These are phyloP conservation scores for Botrytis squamosa DNA, from an alignment of 2,329 filamentous ascomycete species.

Conservation along the genomic window DNA sequence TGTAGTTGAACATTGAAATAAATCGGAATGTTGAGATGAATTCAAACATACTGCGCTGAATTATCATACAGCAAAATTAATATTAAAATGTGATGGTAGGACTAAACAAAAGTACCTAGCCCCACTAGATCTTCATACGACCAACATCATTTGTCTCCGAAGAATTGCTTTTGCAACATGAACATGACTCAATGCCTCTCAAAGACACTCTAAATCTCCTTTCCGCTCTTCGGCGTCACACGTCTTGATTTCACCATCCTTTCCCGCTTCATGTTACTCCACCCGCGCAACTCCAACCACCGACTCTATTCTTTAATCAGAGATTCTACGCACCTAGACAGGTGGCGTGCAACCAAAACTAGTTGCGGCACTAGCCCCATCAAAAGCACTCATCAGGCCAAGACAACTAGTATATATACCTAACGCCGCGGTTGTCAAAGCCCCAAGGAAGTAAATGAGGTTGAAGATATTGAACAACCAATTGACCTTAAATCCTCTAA, in stretches of 20 bases:
- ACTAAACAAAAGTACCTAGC: not conserved
- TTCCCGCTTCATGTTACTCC: not conserved
- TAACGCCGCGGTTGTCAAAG: slow-evolving; percentile 29
- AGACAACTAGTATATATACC: slow-evolving; percentile 30
- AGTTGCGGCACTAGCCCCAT: slow-evolving; percentile 3
- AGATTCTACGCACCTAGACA: not conserved
- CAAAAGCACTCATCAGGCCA: slow-evolving; percentile 16
- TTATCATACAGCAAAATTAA: not conserved
- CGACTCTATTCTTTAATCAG: not conserved
- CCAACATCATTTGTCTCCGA: not conserved
- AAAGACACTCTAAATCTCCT: not conserved
- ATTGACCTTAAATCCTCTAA: slow-evolving; percentile 29
- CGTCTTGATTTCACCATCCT: not conserved
- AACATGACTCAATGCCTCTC: not conserved
- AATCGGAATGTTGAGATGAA: no score
- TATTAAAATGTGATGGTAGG: not conserved
- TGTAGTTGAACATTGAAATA: no score
- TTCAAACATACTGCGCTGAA: not conserved
- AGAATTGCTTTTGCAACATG: not conserved
- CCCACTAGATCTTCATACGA: not conserved
- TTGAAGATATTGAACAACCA: slow-evolving; percentile 29
- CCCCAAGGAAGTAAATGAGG: slow-evolving; percentile 30
- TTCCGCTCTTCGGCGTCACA: not conserved
- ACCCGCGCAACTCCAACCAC: not conserved
- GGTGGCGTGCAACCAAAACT: slow-evolving; percentile 15